Base-by-base conservation (phyloP, 441 rosid species). In the Erysimum cheiri region DNA sequence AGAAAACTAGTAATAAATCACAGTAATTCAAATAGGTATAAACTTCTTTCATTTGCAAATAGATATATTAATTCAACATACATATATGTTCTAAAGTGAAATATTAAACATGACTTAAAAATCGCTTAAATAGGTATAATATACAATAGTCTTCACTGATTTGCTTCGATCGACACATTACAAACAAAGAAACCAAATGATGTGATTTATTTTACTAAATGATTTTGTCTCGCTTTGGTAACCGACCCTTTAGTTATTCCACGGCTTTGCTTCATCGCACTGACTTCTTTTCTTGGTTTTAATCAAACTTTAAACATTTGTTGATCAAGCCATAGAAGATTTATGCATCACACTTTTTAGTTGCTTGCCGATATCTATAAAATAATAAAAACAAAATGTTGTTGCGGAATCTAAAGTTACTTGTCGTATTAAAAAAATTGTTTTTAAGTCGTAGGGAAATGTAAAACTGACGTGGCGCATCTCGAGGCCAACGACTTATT, bases 401-500 rank as follows among this genome's bases (percentile, higher is more conserved):
- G 28, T 32, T 33, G 73, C 56, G 73, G 77, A 67, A 73, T 67
- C 63, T 59, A 67, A 73, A 67, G 63, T 74, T 37, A 60, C 69
- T 68, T 67, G 36, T 39, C 67, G 77, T 73, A 67, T 43, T 15
- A 37, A 68, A 35, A 35, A 68, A 36, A 29, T 6, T n/a, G 24
- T 55, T 37, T 33, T 3, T 9, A 60, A 60, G 60, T 47, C 70
- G 68, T 54, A 61, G 14, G 65, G 65, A 61, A 69, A 46, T 74
- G 73, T 68, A 61, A 68, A 74, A 68, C 47, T 55, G 65, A 74
- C 50, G 70, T 74, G 78, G 59, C 74, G 70, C 64, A 69, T 62
- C 78, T 74, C 78, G 74, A 74, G 65, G 65, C 58, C 69, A 54
- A 44, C 47, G 64, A 67, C 73, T 67, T 35, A 60, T 69, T 52